Base-by-base conservation (phyloP, 2,329 filamentous ascomycete genomes). In the Aspergillus hiratsukae region DNA sequence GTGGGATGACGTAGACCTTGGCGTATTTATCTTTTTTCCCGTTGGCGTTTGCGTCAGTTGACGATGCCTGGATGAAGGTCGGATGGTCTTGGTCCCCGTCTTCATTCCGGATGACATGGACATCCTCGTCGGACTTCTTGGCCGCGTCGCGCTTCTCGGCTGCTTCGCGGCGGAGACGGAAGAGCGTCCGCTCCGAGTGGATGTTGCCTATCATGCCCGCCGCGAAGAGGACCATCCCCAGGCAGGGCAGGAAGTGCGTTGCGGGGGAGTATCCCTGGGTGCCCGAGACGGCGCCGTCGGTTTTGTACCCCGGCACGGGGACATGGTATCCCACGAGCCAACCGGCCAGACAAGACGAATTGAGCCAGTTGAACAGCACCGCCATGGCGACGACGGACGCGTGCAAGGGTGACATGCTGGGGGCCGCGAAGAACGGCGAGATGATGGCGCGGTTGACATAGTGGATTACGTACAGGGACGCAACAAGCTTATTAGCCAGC, bases 341-440 rank as follows among this genome's bases (percentile, higher is more conserved):
- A 49, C 86, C 83, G 43, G 87, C 91, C 48, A 99, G 79, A 61
- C 83, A 88, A 29, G 86, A 83, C 0, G 86, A 91, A 72, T 97
- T 99, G 71, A 83, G 72, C 61, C 95, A 68, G 72, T 99, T 94
- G 78, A 96, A 97, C 23, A 69, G 41, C 41, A 87, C 61, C 4
- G 87, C 94, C 23, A 78, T 74, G 50, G 77, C 8, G 78, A 87
- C 87, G 61, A 97, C 82, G 28, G 84, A 54, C 2, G 83, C 69
- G 73, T 96, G 89, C 63, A 96, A 89, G 8, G 93, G 93, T 4
- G 91, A 91, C 88, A 99, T 97, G 78, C 87, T 91, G 0, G 93
- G 93, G 61, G 93, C 90, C 41, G 85, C 76, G 61, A 93, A 80
- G 56, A 95, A 77, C 2, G 94, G 93, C 55, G 86, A 88, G 59